Evolutionary conservation across 1,284 basidiomycete genomes (phyloP).

Genomic region (Volvariella volvacea): DNA sequence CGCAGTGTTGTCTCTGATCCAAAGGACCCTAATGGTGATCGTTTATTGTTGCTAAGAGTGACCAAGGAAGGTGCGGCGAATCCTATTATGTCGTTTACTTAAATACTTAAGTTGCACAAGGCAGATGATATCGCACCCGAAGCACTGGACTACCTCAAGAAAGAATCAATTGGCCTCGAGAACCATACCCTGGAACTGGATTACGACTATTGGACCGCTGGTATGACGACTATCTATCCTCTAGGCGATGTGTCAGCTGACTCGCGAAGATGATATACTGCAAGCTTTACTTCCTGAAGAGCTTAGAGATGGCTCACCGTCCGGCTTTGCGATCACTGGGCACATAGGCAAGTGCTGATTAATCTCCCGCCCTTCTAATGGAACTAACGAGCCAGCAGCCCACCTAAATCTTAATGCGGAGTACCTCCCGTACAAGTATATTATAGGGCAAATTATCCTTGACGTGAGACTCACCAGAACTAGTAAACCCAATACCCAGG

Average conservation of each 20-base stretch:
- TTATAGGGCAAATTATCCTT: slow-evolving; percentile 89
- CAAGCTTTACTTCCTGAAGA: slow-evolving; percentile 72
- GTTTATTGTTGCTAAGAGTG: slow-evolving; percentile 59
- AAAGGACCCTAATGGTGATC: slow-evolving; percentile 35
- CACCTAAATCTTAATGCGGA: slow-evolving; percentile 90
- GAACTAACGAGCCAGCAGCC: slow-evolving; percentile 26
- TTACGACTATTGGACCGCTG: slow-evolving; percentile 83
- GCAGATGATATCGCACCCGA: slow-evolving; percentile 60
- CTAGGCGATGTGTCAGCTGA: background rate
- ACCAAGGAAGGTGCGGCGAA: slow-evolving; percentile 46
- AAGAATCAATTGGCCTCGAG: slow-evolving; percentile 48
- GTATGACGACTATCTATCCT: slow-evolving; percentile 31
- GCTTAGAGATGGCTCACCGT: slow-evolving; percentile 73
- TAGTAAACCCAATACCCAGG: background rate
- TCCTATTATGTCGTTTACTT: slow-evolving; percentile 3
- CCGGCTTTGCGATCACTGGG: slow-evolving; percentile 84
- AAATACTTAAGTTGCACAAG: slow-evolving; percentile 29
- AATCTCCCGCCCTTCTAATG: background rate
- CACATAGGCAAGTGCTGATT: slow-evolving; percentile 68
- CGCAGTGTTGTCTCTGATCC: slow-evolving; percentile 53
- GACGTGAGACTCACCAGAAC: slow-evolving; percentile 52
- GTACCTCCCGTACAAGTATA: slow-evolving; percentile 85
- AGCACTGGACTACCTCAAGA: slow-evolving; percentile 46
- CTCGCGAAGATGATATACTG: slow-evolving; percentile 69
- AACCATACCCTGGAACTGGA: slow-evolving; percentile 57